A percentile compares a stretch with the other conserved stretches of the same genome.
These are phyloP conservation scores for Vigna radiata DNA, from an alignment of 306 rosid species.

Conservation along the genomic window DNA sequence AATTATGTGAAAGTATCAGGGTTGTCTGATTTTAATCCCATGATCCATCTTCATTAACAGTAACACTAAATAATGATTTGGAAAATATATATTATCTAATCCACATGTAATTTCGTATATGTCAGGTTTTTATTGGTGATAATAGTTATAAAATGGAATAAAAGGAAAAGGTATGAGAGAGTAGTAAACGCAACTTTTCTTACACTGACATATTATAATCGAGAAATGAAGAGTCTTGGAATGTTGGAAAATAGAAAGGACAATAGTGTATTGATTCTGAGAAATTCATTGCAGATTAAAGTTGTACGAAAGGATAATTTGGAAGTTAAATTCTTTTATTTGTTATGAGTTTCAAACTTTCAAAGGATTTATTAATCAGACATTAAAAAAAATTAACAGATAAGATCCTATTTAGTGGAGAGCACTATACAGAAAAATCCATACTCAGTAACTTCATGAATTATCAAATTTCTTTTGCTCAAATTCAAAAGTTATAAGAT, in stretches of 20 bases:
- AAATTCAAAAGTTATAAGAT: neutral
- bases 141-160: slow-evolving; percentile 11
- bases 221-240: slow-evolving; percentile 2
- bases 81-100: too few species aligned
- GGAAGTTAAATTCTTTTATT: slow-evolving; percentile 25
- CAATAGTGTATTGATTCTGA: slow-evolving; percentile 20
- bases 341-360: neutral
- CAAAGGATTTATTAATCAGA: neutral
- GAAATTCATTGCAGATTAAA: slow-evolving; percentile 11
- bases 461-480: neutral
- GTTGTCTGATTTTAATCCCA: too few species aligned
- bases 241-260: slow-evolving; percentile 11
- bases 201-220: slow-evolving; percentile 5
- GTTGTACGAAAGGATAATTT: slow-evolving; percentile 8
- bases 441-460: neutral
- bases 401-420: slow-evolving; percentile 5
- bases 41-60: too few species aligned
- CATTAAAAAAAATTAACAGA: neutral
- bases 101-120: too few species aligned
- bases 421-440: slow-evolving; percentile 2
- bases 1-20: too few species aligned
- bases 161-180: neutral
- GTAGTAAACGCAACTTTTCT: neutral
- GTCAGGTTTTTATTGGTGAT: too few species aligned
- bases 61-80: too few species aligned